phyloP scores from a whole-genome alignment of 305 asterid species.

The Stenogyne calaminthoides region DNA sequence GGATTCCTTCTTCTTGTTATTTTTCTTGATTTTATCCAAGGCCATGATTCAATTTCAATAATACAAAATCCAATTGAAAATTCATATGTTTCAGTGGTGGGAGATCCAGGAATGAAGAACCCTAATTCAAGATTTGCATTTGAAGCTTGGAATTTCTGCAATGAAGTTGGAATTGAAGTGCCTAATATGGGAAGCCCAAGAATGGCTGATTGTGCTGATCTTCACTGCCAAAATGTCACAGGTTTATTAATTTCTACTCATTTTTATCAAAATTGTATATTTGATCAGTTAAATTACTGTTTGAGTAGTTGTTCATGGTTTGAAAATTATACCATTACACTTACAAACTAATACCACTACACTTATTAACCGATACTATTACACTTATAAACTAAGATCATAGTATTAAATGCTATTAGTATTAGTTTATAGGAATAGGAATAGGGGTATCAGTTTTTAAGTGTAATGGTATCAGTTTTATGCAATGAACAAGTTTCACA shows the following conservation, averaged over 20 bases:
- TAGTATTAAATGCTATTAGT: no score
- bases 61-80: constrained; percentile 24
- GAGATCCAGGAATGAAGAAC: constrained; percentile 82
- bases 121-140: constrained; percentile 75
- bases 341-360: no score
- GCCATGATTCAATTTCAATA: constrained; percentile 10
- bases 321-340: no score
- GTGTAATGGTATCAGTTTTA: no score
- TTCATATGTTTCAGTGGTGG: constrained; percentile 56
- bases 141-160: constrained; percentile 92
- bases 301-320: no score
- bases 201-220: constrained; percentile 82
- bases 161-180: constrained; percentile 78
- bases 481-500: no score
- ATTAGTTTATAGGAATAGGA: no score
- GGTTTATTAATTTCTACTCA: constrained; percentile 30
- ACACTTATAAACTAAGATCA: no score
- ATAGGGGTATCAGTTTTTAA: no score
- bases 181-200: constrained; percentile 84
- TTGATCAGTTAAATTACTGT: background rate
- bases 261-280: background rate
- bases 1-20: constrained; percentile 18
- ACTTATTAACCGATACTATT: no score
- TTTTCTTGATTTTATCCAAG: constrained; percentile 21
- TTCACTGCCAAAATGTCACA: constrained; percentile 41